Evolutionary conservation across 768 basidiomycete genomes (phyloP), one percentile per base, ranked within the genome.

Genomic region (Cystofilobasidium bisporidii): DNA sequence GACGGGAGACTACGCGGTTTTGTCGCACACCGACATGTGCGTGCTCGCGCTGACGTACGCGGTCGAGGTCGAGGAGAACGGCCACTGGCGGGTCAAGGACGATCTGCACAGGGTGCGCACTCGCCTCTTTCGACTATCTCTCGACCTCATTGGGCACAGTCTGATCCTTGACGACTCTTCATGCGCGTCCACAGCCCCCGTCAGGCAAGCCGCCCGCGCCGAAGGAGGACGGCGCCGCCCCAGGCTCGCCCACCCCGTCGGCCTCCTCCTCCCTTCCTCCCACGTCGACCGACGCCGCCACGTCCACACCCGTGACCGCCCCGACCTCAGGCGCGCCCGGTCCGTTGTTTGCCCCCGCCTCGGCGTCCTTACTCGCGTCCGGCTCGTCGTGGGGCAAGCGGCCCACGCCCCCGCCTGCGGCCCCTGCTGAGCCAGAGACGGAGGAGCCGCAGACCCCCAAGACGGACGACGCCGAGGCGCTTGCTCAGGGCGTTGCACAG

Each of bases 1-100:
- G 81, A 94, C 94, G 0, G 96, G 96, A 75, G 96, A 99, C 78
- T 93, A 91, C 75, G 80, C 89, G 50, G 93, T 91, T 57, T 81
- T 99, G 45, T 96, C 91, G 18, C 84, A 87, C 76, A 82, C 92
- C 18, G 96, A 99, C 85, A 76, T 99, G 48, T 86, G 87, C 72
- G 85, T 98, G 43, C 78, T 98, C 60, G 94, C 96, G 1, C 80
- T 99, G 72, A 91, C 92, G 9, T 86, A 88, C 74, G 82, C 85
- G 28, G 78, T 94, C 64, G 84, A 90, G 72, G 79, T 84, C 64
- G 73, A 76, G 67, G 76, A 76, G 73, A 80, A 80, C 70, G 79
- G 79, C 1, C 66, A 68, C 22, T 71, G 72, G 71, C 41, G 74
- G 12, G 70, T 77, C 22, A 63, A 75, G 32, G 73, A 73, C n/a